These are phyloP conservation scores for Mycena amicta DNA, from an alignment of 768 basidiomycete genomes.

Conservation along the genomic window DNA sequence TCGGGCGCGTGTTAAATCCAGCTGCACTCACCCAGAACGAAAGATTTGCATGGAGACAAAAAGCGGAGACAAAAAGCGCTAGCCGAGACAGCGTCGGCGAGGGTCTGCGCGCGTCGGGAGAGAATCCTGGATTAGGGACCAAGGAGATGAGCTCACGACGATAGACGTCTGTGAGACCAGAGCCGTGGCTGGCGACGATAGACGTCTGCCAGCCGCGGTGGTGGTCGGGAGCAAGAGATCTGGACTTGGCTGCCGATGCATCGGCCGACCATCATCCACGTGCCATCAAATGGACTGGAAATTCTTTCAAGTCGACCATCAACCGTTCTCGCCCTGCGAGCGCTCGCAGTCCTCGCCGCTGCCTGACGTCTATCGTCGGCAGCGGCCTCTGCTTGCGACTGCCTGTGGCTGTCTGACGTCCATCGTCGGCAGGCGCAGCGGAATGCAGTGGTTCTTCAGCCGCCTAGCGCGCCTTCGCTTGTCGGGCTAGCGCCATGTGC, in stretches of 20 bases:
- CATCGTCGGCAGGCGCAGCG: background rate
- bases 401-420: background rate
- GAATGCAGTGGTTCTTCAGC: too few relatives aligned
- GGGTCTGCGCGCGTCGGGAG: too few relatives aligned
- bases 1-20: too few relatives aligned
- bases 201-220: background rate
- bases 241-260: background rate
- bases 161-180: too few relatives aligned
- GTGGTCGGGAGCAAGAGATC: background rate
- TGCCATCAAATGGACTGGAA: too few relatives aligned
- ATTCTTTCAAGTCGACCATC: background rate
- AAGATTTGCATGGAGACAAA: background rate
- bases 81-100: background rate
- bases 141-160: too few relatives aligned
- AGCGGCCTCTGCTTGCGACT: too few relatives aligned
- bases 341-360: background rate
- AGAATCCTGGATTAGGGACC: too few relatives aligned
- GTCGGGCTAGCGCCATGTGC: too few relatives aligned
- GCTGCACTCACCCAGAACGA: too few relatives aligned
- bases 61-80: background rate
- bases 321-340: background rate
- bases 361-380: background rate
- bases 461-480: too few relatives aligned
- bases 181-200: background rate
- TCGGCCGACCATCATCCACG: background rate